Base-by-base conservation (phyloP, 352 stramenopile genomes). In the Globisporangium okanoganense region DNA sequence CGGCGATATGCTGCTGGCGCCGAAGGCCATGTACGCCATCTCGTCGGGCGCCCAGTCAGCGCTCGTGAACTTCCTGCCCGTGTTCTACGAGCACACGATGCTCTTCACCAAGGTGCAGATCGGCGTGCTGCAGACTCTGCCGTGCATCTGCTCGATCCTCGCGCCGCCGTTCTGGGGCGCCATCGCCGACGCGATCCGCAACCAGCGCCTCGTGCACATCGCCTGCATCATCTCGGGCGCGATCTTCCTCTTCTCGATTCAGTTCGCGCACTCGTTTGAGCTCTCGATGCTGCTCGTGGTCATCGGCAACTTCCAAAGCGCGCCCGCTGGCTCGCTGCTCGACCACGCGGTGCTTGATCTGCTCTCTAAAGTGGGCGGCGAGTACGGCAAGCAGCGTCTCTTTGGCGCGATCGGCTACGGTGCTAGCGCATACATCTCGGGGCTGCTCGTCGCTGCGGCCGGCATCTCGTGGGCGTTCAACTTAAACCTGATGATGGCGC, bases 311-410 rank as follows among this genome's bases (percentile, higher is more conserved):
- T 91, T 92, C 58, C 75, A 88, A 33, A 69, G 72, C 57, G 65
- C 71, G n/a, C 80, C 85, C 3, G 70, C 75, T 0, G 74, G 75
- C 18, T 88, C 85, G 29, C 60, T 94, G 47, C 60, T 92, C 29
- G 85, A 94, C 65, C 80, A 90, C 66, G 78, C 82, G 4, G 69
- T 92, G 31, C 64, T 94, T 9, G 74, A 82, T 40, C 69, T 94
- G 44, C 68, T 92, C 45, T 70, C 79, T 35, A 79, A 80, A 29
- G 70, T 87, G 50, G 82, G 85, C 44, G 82, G 82, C 16, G 85
- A 94, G 64, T 94, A 92, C 63, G 85, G 85, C 67, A 92, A 91
- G 67, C 85, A 94, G 66, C 82, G 85, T 0, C 70, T 94, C 56
- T 92, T 90, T 54, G 85, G 82, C 31, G 82, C 85, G 2, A 67